phyloP scores from a whole-genome alignment of 495 filamentous ascomycete species.

The Aspergillus affinis region DNA sequence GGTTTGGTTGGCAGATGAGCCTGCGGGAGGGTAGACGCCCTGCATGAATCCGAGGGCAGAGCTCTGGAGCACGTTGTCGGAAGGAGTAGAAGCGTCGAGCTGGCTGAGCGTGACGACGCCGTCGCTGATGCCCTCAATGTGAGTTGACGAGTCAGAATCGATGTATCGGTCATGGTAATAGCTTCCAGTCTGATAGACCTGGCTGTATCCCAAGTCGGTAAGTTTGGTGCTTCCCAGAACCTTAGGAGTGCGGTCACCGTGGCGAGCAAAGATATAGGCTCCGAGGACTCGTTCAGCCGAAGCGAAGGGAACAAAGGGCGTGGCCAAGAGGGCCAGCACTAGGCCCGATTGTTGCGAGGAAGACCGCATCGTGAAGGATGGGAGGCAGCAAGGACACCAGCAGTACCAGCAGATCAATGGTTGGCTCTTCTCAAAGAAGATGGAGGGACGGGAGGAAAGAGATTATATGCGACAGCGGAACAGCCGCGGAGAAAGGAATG shows the following conservation, averaged over 20 bases:
- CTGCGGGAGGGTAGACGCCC: slow-evolving; percentile 61
- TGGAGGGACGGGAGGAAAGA: neutral
- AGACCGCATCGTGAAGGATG: slow-evolving; percentile 28
- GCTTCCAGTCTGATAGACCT: slow-evolving; percentile 60
- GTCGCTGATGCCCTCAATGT: slow-evolving; percentile 58
- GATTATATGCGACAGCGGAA: neutral
- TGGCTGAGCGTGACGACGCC: slow-evolving; percentile 58
- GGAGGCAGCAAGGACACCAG: neutral
- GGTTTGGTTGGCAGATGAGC: slow-evolving; percentile 33
- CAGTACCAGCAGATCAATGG: neutral
- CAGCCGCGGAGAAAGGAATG: slow-evolving; percentile 10
- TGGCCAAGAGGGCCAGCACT: slow-evolving; percentile 30
- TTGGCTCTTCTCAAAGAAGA: neutral
- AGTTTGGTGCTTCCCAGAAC: slow-evolving; percentile 50
- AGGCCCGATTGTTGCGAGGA: slow-evolving; percentile 29
- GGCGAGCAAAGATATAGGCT: slow-evolving; percentile 62
- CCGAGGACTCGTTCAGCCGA: slow-evolving; percentile 61
- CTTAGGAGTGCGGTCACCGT: slow-evolving; percentile 64
- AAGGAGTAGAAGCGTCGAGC: slow-evolving; percentile 55
- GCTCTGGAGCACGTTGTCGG: slow-evolving; percentile 62
- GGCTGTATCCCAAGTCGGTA: slow-evolving; percentile 58
- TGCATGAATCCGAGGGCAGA: slow-evolving; percentile 59
- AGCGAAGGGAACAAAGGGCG: slow-evolving; percentile 33
- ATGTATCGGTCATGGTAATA: slow-evolving; percentile 66
- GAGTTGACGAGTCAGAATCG: slow-evolving; percentile 41